Evolutionary conservation across 768 basidiomycete genomes (phyloP).

Genomic region (Hirschioporus abietinus): DNA sequence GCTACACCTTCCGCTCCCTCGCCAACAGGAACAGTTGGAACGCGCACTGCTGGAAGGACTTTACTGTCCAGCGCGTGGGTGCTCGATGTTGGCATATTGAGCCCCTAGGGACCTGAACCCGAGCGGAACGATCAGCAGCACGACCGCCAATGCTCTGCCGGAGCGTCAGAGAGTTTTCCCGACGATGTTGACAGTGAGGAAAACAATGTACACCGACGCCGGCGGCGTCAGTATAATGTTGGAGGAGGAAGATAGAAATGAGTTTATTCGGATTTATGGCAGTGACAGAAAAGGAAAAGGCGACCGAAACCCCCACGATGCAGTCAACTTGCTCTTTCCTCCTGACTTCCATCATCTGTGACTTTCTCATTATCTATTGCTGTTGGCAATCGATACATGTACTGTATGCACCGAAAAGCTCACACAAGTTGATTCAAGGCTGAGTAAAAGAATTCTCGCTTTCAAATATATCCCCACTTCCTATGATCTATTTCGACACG

Average conservation of each 20-base stretch:
- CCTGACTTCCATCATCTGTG: not conserved
- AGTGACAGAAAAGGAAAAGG: not conserved
- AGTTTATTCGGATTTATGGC: not conserved
- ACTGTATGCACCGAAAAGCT: too few species aligned
- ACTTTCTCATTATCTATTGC: too few species aligned
- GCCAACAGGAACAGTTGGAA: slow-evolving; percentile 33
- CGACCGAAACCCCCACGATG: not conserved
- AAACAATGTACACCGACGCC: not conserved
- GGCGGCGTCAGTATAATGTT: not conserved
- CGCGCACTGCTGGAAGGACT: slow-evolving; percentile 43
- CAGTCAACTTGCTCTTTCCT: not conserved
- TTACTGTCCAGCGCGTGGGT: not conserved
- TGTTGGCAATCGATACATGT: too few species aligned
- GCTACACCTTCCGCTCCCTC: slow-evolving; percentile 37
- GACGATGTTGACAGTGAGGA: not conserved
- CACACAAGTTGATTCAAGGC: too few species aligned
- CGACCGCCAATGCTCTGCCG: not conserved
- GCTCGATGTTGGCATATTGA: not conserved
- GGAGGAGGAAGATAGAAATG: not conserved
- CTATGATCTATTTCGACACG: too few species aligned
- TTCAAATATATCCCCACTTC: too few species aligned
- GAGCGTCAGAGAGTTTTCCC: not conserved
- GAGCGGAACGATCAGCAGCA: not conserved
- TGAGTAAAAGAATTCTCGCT: too few species aligned
- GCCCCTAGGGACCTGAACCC: not conserved